Conservation (phyloP, 2,329 filamentous ascomycete species). For the Cladobotryum mycophilum region DNA sequence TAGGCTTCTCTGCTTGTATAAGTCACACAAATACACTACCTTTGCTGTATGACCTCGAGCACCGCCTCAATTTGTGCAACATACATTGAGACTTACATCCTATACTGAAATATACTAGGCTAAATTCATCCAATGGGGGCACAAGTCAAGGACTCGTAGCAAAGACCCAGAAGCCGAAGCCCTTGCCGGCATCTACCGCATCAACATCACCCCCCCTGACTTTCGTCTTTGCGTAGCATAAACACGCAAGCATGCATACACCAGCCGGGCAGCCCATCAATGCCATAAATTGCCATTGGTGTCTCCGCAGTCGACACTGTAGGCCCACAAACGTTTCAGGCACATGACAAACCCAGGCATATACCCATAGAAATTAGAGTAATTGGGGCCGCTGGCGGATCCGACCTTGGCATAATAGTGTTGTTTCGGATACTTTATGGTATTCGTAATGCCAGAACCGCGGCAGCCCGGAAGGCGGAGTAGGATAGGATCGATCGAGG, state of each 20-base stretch:
- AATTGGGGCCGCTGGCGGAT: conserved; percentile 36
- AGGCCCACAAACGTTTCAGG: conserved; percentile 18
- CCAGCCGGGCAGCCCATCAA: conserved; percentile 37
- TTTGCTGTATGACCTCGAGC: too few relatives aligned
- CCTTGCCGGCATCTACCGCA: conserved; percentile 22
- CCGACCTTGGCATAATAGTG: conserved; percentile 24
- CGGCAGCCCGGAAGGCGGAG: conserved; percentile 24
- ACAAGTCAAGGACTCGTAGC: conserved; percentile 11
- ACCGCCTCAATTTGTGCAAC: too few relatives aligned
- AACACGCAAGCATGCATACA: conserved; percentile 40
- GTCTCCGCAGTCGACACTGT: conserved; percentile 41
- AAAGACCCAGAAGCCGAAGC: conserved; percentile 21
- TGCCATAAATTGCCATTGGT: conserved; percentile 36
- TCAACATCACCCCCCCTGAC: conserved; percentile 44
- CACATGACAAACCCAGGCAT: conserved; percentile 43
- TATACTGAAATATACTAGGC: too few relatives aligned
- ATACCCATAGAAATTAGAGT: conserved; percentile 45
- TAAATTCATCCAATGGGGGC: background rate
- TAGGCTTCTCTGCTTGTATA: too few relatives aligned
- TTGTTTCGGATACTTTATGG: conserved; percentile 28
- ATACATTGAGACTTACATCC: too few relatives aligned
- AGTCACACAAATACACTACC: too few relatives aligned
- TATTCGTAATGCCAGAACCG: conserved; percentile 32
- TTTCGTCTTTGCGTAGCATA: conserved; percentile 42
- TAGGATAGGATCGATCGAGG: conserved; percentile 27